phyloP scores from a whole-genome alignment of 495 filamentous ascomycete genomes.

The Xylaria sp. region DNA sequence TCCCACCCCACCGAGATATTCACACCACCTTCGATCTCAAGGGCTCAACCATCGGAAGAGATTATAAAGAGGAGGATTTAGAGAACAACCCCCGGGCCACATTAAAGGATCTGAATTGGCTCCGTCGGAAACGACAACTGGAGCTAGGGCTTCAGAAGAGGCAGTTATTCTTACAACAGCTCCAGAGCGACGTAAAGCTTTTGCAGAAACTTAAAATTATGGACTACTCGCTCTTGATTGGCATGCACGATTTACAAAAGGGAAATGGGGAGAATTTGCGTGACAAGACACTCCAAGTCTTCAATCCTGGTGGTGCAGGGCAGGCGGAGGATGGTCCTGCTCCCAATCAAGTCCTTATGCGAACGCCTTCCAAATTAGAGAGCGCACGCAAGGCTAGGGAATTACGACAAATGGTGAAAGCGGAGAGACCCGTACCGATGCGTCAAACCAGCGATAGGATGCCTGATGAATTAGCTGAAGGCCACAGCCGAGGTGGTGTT shows the following conservation, averaged over 20 bases:
- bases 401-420: slow-evolving; percentile 87
- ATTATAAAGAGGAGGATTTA: slow-evolving; percentile 87
- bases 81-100: slow-evolving; percentile 90
- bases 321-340: slow-evolving; percentile 57
- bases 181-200: slow-evolving; percentile 83
- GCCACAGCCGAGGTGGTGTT: slow-evolving; percentile 55
- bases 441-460: slow-evolving; percentile 82
- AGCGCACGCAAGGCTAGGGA: slow-evolving; percentile 91
- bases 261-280: slow-evolving; percentile 96
- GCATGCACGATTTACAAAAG: slow-evolving; percentile 86
- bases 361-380: slow-evolving; percentile 94
- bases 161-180: slow-evolving; percentile 82
- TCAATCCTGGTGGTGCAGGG: slow-evolving; percentile 83
- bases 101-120: slow-evolving; percentile 96
- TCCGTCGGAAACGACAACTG: slow-evolving; percentile 81
- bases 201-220: slow-evolving; percentile 92
- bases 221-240: slow-evolving; percentile 96
- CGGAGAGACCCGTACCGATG: slow-evolving; percentile 89
- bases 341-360: slow-evolving; percentile 70
- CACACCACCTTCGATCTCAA: slow-evolving; percentile 97
- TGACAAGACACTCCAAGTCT: slow-evolving; percentile 93
- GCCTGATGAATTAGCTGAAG: slow-evolving; percentile 83
- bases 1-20: slow-evolving; percentile 96
- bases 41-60: slow-evolving; percentile 93
- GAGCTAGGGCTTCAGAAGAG: slow-evolving; percentile 90